Base-by-base conservation (phyloP, 2,329 filamentous ascomycete genomes). In the Clonostachys rhizophaga region DNA sequence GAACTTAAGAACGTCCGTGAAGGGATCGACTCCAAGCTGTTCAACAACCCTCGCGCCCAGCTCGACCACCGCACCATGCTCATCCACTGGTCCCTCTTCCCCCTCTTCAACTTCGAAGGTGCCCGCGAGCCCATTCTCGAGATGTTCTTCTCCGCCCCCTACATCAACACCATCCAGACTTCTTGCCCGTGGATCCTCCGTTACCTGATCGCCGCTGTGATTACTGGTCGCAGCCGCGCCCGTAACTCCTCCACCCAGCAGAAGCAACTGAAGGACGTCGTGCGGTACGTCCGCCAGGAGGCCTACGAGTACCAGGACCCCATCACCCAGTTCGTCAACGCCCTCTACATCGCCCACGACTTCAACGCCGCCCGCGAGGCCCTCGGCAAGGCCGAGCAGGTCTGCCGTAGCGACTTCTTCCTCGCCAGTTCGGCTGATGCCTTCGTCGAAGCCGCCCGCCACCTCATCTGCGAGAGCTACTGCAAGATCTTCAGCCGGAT, bases 401-500 rank as follows among this genome's bases (percentile, higher is more conserved):
- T 99, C 54, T 81, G 96, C 59, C 87, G 89, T 59, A 83, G 84
- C 61, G 94, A 99, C 71, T 97, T 99, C 79, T 99, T 99, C 86
- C 81, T 99, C 49, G 83, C 87, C 48, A 86, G 84, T 17, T 83
- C 88, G 5, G 84, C 89, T 34, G 92, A 97, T 59, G 78, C 84
- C 40, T 99, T 99, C 64, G 89, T 99, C 54, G 92, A 97, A 63
- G 86, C 90, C 43, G 94, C 94, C 37, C 82, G 94, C 63, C 94
- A 99, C 76, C 78, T 99, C 51, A 97, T 99, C 68, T 97, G 92
- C 47, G 94, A 99, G 78, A 91, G 85, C 68, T 99, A 99, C 81
- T 99, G 94, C 89, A 97, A 97, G 83, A 99, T 99, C 67, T 95
- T 97, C 71, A 91, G 95, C 66, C 83, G 92, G 59, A 99, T 99